Evolutionary conservation across 2,329 filamentous ascomycete species (phyloP), one percentile per base, ranked within the genome.

Genomic region (Sodiomyces alkalinus): DNA sequence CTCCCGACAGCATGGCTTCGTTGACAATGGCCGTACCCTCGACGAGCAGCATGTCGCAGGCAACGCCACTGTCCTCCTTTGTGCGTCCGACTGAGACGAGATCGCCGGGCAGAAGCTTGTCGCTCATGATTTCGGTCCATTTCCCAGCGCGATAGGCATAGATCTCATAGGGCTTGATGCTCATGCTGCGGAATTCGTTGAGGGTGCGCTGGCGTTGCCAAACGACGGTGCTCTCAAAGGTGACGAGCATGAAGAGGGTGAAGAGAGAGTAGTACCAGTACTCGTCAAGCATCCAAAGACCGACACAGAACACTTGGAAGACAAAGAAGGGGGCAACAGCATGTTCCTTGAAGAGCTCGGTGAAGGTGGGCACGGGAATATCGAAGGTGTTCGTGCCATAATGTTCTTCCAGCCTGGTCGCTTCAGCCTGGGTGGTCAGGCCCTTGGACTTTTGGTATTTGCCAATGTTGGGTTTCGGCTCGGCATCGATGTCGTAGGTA

Each of bases 191-290:
- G 61, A 98, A 98, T 56, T 98, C 90, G 47, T 71, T 92, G 40
- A 98, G 58, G 2, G 92, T 98, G 41, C 87, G 72, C 67, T 98
- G 90, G 35, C 90, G 76, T 60, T 98, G 90, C 92, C 90, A 98
- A 11, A 98, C 92, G 20, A 98, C 92, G 3, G 90, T 98, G 52
- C 86, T 94, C 61, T 98, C 90, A 43, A 98, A 98, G 33, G 74
- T 77, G 41, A 98, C 83, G 31, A 98, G 72, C 92, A 98, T 98
- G 60, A 96, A 86, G 14, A 98, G 74, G 1, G 92, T 98, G 56
- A 98, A 98, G 13, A 98, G 71, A 36, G 90, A 96, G 60, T 98
- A 98, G 63, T 98, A 98, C 90, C 92, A 98, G 59, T 96, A 98
- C 57, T 98, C 92, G 48, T 98, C 90, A 48, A 98, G 62, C 75